These are phyloP conservation scores for Chiua virens DNA, from an alignment of 768 basidiomycete genomes.

Conservation along the genomic window DNA sequence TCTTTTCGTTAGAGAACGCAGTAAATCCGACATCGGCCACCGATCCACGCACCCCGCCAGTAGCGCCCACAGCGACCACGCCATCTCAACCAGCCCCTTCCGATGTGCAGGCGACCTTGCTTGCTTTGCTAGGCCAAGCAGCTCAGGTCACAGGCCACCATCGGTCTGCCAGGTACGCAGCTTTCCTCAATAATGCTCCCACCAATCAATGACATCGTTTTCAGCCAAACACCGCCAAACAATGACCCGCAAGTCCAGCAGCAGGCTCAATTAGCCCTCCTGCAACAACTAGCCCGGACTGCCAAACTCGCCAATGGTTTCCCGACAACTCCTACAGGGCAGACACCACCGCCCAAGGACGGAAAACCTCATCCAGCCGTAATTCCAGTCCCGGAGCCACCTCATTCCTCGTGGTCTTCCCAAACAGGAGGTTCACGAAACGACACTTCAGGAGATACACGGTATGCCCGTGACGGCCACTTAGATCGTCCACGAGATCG, in stretches of 20 bases:
- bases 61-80: slow-evolving; percentile 28
- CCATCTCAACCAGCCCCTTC: slow-evolving; percentile 27
- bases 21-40: slow-evolving; percentile 37
- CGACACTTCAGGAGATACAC: slow-evolving; percentile 37
- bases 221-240: slow-evolving; percentile 67
- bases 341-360: slow-evolving; percentile 29
- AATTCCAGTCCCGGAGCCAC: slow-evolving; percentile 21
- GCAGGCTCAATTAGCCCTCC: slow-evolving; percentile 61
- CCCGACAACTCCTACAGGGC: slow-evolving; percentile 20
- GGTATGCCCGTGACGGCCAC: slow-evolving; percentile 30
- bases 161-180: slow-evolving; percentile 37
- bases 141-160: slow-evolving; percentile 43
- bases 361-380: neutral
- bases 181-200: slow-evolving; percentile 3
- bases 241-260: slow-evolving; percentile 43
- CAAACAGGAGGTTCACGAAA: slow-evolving; percentile 26
- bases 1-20: slow-evolving; percentile 58
- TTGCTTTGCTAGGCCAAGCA: slow-evolving; percentile 71
- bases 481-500: slow-evolving; percentile 49
- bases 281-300: slow-evolving; percentile 75
- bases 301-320: slow-evolving; percentile 42
- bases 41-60: slow-evolving; percentile 40
- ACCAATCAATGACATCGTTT: neutral
- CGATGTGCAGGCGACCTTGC: slow-evolving; percentile 59
- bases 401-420: slow-evolving; percentile 5